Percentiles rank a stretch among this genome's conserved stretches.
Evolutionary conservation across 108 stramenopile genomes (phyloP).

Genomic region (Pseudonitzschia delicatissima): DNA sequence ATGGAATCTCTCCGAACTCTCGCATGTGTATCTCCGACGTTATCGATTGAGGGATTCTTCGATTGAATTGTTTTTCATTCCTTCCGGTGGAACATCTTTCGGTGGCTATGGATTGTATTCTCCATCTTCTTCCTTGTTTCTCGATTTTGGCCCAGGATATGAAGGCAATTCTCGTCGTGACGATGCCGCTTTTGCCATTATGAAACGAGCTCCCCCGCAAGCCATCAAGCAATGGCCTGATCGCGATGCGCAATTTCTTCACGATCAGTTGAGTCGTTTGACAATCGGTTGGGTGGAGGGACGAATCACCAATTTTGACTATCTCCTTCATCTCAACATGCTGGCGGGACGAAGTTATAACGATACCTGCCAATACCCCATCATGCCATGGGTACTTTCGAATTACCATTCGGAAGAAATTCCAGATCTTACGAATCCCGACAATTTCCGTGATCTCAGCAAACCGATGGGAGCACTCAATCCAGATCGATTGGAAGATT

Average conservation of each 20-base stretch:
- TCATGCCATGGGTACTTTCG: conserved; percentile 97
- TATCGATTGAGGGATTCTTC: conserved; percentile 93
- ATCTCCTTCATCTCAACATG: conserved; percentile 91
- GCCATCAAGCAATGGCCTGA: conserved; percentile 92
- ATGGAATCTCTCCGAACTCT: conserved; percentile 84
- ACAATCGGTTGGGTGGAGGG: conserved; percentile 90
- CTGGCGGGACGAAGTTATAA: conserved; percentile 95
- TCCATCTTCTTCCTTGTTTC: conserved; percentile 80
- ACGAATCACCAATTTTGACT: conserved; percentile 95
- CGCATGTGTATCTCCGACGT: conserved; percentile 88
- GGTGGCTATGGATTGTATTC: conserved; percentile 74
- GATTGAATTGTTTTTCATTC: conserved; percentile 93
- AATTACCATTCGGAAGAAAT: conserved; percentile 89
- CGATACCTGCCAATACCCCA: conserved; percentile 98
- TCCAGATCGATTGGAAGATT: conserved; percentile 86
- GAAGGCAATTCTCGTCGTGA: conserved; percentile 79
- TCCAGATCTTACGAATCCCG: conserved; percentile 82
- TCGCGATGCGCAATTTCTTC: conserved; percentile 72
- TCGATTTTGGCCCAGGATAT: conserved; percentile 88
- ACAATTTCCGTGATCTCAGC: conserved; percentile 88
- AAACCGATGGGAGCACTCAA: conserved; percentile 91
- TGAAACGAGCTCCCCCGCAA: conserved; percentile 80
- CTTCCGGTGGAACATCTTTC: conserved; percentile 76
- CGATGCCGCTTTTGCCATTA: conserved; percentile 83
- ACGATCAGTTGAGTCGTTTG: conserved; percentile 78